Evolutionary conservation across 2,329 filamentous ascomycete species (phyloP).

Genomic region (Colletotrichum spaethianum): DNA sequence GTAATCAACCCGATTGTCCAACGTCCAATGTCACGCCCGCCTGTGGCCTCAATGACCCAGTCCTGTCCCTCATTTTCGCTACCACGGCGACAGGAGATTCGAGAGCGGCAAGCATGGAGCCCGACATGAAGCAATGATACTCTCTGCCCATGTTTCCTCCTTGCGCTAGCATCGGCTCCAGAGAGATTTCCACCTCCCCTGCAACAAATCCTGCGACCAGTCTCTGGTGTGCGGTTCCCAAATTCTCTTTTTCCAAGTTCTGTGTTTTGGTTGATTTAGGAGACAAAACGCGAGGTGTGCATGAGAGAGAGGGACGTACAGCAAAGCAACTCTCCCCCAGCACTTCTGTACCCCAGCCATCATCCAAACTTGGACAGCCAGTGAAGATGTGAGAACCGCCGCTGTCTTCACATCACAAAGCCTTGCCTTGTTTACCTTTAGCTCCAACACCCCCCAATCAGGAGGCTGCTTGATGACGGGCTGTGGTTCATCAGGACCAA

Average conservation of each 20-base stretch:
- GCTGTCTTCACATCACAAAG: slow-evolving; percentile 16
- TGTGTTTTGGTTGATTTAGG: not conserved
- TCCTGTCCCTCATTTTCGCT: slow-evolving; percentile 27
- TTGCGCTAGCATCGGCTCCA: slow-evolving; percentile 20
- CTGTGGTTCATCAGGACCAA: slow-evolving; percentile 27
- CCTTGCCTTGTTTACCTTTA: slow-evolving; percentile 1
- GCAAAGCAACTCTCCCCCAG: not conserved
- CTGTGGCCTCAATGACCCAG: not conserved
- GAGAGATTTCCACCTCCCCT: slow-evolving; percentile 23
- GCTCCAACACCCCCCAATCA: not conserved
- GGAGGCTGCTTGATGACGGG: slow-evolving; percentile 24
- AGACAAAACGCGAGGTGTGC: not conserved
- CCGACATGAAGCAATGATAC: not conserved
- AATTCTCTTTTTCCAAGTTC: not conserved
- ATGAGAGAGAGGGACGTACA: slow-evolving; percentile 3
- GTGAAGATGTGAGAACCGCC: not conserved
- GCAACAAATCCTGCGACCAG: slow-evolving; percentile 3
- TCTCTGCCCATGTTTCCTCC: slow-evolving; percentile 17
- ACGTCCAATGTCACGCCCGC: not conserved
- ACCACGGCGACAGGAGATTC: slow-evolving; percentile 35
- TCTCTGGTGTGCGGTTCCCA: not conserved
- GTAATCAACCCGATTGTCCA: slow-evolving; percentile 28
- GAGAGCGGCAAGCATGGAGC: slow-evolving; percentile 7
- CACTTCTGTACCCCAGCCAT: slow-evolving; percentile 2
- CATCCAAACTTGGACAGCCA: slow-evolving; percentile 16